These are phyloP conservation scores for Manihot esculenta DNA, from an alignment of 441 rosid genomes.

Conservation along the genomic window DNA sequence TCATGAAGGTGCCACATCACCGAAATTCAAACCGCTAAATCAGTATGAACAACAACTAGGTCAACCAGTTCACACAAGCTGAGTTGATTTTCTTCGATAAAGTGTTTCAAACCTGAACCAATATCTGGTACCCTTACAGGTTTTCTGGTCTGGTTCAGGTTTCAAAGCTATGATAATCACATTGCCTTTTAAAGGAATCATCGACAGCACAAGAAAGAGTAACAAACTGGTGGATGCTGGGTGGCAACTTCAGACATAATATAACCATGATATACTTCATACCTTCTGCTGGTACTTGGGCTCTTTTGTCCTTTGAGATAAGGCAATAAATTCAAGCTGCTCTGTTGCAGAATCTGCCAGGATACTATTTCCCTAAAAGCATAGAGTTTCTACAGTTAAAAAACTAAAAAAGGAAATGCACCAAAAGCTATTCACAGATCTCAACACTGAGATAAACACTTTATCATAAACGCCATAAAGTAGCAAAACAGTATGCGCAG, in stretches of 20 bases:
- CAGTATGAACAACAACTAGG: too few species aligned
- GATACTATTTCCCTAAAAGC: slow-evolving; percentile 75
- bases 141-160: too few species aligned
- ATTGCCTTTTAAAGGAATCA: neutral
- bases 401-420: neutral
- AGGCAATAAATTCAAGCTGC: slow-evolving; percentile 96
- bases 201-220: neutral
- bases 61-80: too few species aligned
- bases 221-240: neutral
- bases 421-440: neutral
- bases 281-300: slow-evolving; percentile 93
- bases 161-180: neutral
- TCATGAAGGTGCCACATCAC: too few species aligned
- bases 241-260: neutral
- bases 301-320: slow-evolving; percentile 95
- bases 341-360: slow-evolving; percentile 98
- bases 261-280: slow-evolving; percentile 11
- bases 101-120: too few species aligned
- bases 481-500: neutral
- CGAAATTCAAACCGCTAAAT: too few species aligned
- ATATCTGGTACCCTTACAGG: too few species aligned
- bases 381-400: neutral
- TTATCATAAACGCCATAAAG: neutral
- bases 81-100: too few species aligned
- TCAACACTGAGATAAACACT: neutral